A percentile compares a stretch with the other conserved stretches of the same genome.
phyloP scores from a whole-genome alignment of 1,284 basidiomycete genomes.

The Gymnopus androsaceus region DNA sequence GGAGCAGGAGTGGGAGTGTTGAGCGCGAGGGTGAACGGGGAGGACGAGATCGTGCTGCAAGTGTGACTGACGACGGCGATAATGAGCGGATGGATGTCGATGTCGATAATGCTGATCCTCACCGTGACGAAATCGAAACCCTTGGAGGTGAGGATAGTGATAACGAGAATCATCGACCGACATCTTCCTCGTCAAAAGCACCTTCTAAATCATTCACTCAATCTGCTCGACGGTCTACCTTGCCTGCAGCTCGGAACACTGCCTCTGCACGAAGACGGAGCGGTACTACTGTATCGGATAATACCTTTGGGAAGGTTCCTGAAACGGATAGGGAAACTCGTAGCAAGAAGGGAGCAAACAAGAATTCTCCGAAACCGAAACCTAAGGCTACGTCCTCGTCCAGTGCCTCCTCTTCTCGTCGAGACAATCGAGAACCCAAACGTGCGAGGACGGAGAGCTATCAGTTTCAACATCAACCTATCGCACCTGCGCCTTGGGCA shows the following conservation, averaged over 20 bases:
- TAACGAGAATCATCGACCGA: too few relatives aligned
- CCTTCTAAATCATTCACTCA: too few relatives aligned
- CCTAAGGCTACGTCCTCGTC: neutral
- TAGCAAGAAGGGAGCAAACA: neutral
- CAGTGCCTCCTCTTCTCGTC: neutral
- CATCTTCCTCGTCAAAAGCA: too few relatives aligned
- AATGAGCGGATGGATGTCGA: too few relatives aligned
- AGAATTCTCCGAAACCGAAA: neutral
- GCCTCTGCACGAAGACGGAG: neutral
- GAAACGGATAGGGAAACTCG: neutral
- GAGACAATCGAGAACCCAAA: slow-evolving; percentile 9
- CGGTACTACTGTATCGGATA: neutral
- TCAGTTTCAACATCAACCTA: slow-evolving; percentile 9
- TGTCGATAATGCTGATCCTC: too few relatives aligned
- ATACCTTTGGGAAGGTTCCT: too few relatives aligned
- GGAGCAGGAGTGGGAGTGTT: neutral
- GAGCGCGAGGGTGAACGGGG: neutral
- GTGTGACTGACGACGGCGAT: too few relatives aligned
- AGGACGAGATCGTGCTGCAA: too few relatives aligned
- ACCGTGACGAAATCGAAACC: too few relatives aligned
- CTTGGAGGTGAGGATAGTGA: too few relatives aligned
- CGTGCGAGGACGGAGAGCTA: slow-evolving; percentile 17
- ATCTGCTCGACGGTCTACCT: too few relatives aligned
- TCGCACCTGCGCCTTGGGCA: slow-evolving; percentile 12
- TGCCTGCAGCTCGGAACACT: too few relatives aligned